Conservation (phyloP, 176 grass and related monocot species). For the Saccharum officinarum region DNA sequence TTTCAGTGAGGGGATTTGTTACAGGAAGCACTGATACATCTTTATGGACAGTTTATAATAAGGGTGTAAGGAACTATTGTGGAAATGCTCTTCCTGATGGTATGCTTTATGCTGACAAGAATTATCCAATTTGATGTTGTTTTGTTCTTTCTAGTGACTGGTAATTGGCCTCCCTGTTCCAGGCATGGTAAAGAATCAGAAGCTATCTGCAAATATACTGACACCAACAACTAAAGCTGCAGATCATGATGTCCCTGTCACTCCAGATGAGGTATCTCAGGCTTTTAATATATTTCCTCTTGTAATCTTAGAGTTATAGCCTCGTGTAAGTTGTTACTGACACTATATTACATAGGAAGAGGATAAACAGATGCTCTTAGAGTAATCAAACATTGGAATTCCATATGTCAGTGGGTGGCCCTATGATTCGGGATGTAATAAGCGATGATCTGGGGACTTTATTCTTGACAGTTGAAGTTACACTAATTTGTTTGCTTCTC, state of each 20-base stretch:
- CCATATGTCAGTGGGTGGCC: neutral
- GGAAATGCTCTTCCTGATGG: constrained; percentile 85
- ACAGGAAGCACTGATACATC: constrained; percentile 98
- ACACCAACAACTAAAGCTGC: constrained; percentile 92
- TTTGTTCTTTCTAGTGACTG: constrained; percentile 7
- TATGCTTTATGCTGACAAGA: constrained; percentile 39
- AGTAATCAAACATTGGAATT: neutral
- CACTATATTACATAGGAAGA: neutral
- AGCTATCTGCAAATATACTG: constrained; percentile 71
- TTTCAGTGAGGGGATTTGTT: constrained; percentile 85
- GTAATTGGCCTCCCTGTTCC: neutral
- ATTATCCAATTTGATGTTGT: neutral
- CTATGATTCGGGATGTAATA: neutral
- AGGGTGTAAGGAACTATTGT: constrained; percentile 87
- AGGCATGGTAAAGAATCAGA: constrained; percentile 95
- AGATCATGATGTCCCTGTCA: constrained; percentile 88
- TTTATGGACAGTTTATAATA: constrained; percentile 86
- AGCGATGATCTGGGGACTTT: neutral
- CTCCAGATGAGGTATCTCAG: constrained; percentile 67
- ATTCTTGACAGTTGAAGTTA: neutral
- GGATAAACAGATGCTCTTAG: neutral
- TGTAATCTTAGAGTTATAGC: constrained; percentile 11
- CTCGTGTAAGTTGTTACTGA: neutral
- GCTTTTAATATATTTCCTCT: neutral
- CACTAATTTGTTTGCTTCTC: neutral